Base-by-base conservation (phyloP, 768 basidiomycete species). In the Podaxis carcinomalis region DNA sequence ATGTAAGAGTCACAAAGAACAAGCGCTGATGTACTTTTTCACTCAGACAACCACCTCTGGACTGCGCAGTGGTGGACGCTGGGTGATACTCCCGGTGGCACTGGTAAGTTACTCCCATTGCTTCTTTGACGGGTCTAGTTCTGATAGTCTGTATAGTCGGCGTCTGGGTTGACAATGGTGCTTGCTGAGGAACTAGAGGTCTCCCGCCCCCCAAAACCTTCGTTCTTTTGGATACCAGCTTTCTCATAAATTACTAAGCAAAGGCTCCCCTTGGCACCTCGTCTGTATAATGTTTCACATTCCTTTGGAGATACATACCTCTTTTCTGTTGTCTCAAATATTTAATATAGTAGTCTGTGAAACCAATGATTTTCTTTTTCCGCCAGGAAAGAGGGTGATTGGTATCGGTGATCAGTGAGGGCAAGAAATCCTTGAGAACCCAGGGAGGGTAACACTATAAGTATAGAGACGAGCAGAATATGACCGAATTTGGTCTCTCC, bases 401-500 rank as follows among this genome's bases (percentile, higher is more conserved):
- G 32, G 32, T 32, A 32, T 32, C 32, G 2, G 7, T 32, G 32
- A 32, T 32, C 32, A 2, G 7, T 9, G 32, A 32, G 32, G 32
- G 32, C 32, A 9, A 32, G 32, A 32, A 9, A 32, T 32, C 7
- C 32, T 32, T 32, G 32, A 32, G 9, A 32, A 32, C 32, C 32
- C 7, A 32, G 9, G 32, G 9, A 32, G 32, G 9, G 9, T 32
- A 32, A 32, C 1, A 9, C 32, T 32, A 32, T 9, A 94, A 78
- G 73, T 93, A 93, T 74, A 94, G 68, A 2, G 90, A 92, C 25
- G 91, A 91, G 67, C 90, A 91, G 76, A 94, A 94, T 44, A 94
- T 93, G 63, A 98, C 94, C 0, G 93, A 95, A 71, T 95, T 95
- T 0, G 90, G 95, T 46, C 94, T 82, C 73, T 94, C 94, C 23